Evolutionary conservation across 2,329 filamentous ascomycete genomes (phyloP).

Genomic region (Aureobasidium sp.): DNA sequence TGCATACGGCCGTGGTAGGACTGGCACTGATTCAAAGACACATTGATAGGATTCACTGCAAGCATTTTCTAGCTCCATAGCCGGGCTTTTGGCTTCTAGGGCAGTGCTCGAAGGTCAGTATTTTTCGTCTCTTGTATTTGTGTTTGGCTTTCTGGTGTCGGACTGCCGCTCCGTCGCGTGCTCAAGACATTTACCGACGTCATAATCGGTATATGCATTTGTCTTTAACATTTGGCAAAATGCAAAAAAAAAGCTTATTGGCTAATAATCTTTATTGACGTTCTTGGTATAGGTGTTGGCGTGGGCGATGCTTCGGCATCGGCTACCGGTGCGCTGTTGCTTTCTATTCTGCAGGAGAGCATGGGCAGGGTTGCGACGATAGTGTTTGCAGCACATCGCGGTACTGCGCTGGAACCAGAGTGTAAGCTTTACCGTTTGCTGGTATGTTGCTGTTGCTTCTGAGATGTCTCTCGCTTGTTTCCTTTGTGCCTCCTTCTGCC

Average conservation of each 20-base stretch:
- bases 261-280: not conserved
- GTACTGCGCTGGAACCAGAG: conserved; percentile 78
- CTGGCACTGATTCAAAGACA: not conserved
- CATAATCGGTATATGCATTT: not conserved
- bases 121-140: not conserved
- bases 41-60: conserved; percentile 62
- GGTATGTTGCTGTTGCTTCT: not conserved
- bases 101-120: conserved; percentile 65
- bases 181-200: not conserved
- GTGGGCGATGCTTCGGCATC: conserved; percentile 74
- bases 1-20: too few species aligned
- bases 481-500: not conserved
- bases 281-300: conserved; percentile 53
- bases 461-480: not conserved
- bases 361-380: conserved; percentile 79
- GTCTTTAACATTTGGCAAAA: too few species aligned
- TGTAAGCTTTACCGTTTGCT: conserved; percentile 85
- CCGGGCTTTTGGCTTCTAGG: conserved; percentile 69
- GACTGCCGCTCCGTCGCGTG: not conserved
- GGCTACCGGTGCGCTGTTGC: conserved; percentile 71
- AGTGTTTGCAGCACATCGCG: conserved; percentile 73
- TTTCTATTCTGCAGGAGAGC: conserved; percentile 76
- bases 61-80: conserved; percentile 77
- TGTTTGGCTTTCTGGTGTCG: not conserved
- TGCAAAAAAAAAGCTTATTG: too few species aligned